These are phyloP conservation scores for Clavispora santaluciae DNA, from an alignment of 805 yeast genomes.

Conservation along the genomic window DNA sequence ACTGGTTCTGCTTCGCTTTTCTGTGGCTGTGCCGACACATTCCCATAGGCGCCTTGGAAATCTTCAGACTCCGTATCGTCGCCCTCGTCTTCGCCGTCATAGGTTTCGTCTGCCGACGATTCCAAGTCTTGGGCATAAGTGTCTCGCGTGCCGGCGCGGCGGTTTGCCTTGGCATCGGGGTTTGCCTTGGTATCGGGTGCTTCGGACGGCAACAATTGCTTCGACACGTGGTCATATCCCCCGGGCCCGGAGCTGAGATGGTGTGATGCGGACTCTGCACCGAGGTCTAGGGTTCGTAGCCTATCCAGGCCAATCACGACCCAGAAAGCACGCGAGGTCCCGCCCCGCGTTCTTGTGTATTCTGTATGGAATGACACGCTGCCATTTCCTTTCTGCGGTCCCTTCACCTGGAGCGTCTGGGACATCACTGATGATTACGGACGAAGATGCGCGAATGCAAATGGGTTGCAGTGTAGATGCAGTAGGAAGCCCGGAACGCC, in stretches of 20 bases:
- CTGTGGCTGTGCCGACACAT: not conserved
- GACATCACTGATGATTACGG: not conserved
- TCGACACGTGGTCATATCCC: too few relatives aligned
- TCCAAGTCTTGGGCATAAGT: too few relatives aligned
- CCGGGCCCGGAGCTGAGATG: too few relatives aligned
- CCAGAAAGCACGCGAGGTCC: constrained; percentile 3
- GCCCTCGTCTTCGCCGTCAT: not conserved
- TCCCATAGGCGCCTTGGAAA: too few relatives aligned
- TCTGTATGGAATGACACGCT: constrained; percentile 8
- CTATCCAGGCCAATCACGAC: constrained; percentile 9
- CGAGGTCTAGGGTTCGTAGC: constrained; percentile 3
- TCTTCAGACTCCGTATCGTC: not conserved
- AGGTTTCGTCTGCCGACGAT: not conserved
- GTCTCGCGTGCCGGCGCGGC: too few relatives aligned
- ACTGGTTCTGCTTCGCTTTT: not conserved
- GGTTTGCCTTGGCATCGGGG: too few relatives aligned
- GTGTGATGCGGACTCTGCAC: not conserved
- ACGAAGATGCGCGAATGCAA: not conserved
- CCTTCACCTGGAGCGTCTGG: constrained; percentile 8
- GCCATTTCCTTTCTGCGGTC: constrained; percentile 10
- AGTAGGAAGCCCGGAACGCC: not conserved
- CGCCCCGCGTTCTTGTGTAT: constrained; percentile 7
- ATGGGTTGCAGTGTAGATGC: constrained; percentile 1
- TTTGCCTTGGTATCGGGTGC: too few relatives aligned
- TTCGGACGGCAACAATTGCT: too few relatives aligned